Base-by-base conservation (phyloP, 169 alveolate species). In the Theileria orientalis region DNA sequence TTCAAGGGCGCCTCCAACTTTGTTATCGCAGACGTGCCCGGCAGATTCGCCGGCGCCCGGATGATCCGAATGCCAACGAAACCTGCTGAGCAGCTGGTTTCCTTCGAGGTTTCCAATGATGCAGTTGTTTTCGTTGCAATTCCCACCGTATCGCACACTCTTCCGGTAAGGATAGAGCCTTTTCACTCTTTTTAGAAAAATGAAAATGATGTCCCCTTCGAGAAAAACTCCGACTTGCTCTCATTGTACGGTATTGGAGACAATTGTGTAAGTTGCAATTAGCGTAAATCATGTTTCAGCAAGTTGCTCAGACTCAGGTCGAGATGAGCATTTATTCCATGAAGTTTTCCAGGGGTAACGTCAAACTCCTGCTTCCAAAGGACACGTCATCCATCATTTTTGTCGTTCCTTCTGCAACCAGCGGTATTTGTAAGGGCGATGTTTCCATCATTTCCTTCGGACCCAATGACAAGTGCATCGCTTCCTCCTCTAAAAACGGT, bases 1-100 rank as follows among this genome's bases (percentile, higher is more conserved):
- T 94, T 88, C 70, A 66, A 80, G 46, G 91, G 93, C 64, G 80
- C 90, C 35, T 47, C 86, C 8, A 83, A 71, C 51, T 83, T 86
- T 42, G 67, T 86, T 25, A 67, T 94, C 21, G 90, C 96, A 14
- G 97, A 94, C 57, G 82, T 94, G n/a, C 97, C 97, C 21, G 80
- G 64, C 49, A 52, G 52, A 1, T 68, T 64, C 47, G 40, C 59
- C 16, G 89, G 89, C 29, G 37, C 80, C 8, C 47, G 76, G 49
- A 67, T 82, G 82, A 61, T 82, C 2, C 29, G 80, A 30, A 82
- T 78, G 49, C 47, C 40, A 7, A 56, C 67, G 21, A 42, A 69
- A 46, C 89, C 89, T 0, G 44, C 63, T 0, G 73, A 62, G 6
- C 74, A 72, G 14, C 37, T 13, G 6, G 63, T 82, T 21, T 42